A percentile compares a stretch with the other conserved stretches of the same genome.
phyloP scores from a whole-genome alignment of 768 basidiomycete genomes.

The Suillus placidus region DNA sequence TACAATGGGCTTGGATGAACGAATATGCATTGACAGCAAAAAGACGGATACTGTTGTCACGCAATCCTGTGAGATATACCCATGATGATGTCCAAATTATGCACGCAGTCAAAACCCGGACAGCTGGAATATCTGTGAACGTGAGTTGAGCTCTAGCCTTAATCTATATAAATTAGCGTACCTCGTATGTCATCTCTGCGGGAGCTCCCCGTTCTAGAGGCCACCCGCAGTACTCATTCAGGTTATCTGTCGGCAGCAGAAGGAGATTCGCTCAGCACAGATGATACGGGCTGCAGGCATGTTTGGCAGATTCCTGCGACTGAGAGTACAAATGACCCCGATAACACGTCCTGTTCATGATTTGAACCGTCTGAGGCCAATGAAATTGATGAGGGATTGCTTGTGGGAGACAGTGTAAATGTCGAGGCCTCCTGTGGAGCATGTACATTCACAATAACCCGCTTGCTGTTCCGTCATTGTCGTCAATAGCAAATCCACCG shows the following conservation, averaged over 20 bases:
- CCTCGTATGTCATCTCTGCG: constrained; percentile 66
- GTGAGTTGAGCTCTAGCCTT: background rate
- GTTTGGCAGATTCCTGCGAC: background rate
- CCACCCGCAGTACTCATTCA: constrained; percentile 56
- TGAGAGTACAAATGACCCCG: constrained; percentile 15
- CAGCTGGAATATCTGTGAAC: background rate
- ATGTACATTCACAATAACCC: constrained; percentile 40
- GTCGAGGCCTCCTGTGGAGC: constrained; percentile 55
- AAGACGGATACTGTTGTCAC: background rate
- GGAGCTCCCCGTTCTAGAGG: constrained; percentile 63
- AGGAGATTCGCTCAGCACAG: constrained; percentile 56
- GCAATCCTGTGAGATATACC: background rate
- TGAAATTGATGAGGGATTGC: background rate
- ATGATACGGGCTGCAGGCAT: constrained; percentile 42
- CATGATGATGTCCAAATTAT: background rate
- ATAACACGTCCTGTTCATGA: background rate
- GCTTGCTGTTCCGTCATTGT: background rate
- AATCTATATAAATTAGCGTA: constrained; percentile 21
- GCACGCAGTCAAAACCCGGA: background rate
- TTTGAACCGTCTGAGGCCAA: background rate
- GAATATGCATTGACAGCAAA: background rate
- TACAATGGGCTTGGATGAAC: background rate
- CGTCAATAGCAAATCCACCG: constrained; percentile 7
- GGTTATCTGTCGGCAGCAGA: constrained; percentile 37
- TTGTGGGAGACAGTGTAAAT: background rate